Evolutionary conservation across 768 basidiomycete species (phyloP), one percentile per base, ranked within the genome.

Genomic region (Saitozyma sp.): DNA sequence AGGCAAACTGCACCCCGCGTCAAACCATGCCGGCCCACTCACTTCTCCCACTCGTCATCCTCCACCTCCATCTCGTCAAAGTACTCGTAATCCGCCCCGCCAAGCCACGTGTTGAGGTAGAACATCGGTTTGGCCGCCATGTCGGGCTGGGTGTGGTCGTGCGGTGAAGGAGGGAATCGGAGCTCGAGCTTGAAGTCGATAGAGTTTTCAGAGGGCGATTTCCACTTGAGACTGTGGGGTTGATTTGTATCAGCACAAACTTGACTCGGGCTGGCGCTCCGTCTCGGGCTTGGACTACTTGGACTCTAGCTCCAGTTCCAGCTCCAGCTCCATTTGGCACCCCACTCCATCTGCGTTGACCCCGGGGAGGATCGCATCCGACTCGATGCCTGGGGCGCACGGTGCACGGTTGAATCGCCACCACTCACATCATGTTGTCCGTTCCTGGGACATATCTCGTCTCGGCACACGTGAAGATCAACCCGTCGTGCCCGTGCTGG

Each of bases 161-260:
- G 80, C 14, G 77, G 75, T 4, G 80, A 78, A 1, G 92, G 86
- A 0, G 95, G 93, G 78, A 98, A 99, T 40, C 92, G 88, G n/a
- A 99, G 82, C 54, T 93, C 85, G 38, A 98, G 88, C 78, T 92
- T 92, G 83, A 99, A 98, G 79, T 99, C 96, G 71, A 98, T 89
- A 1, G 93, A 94, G 77, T 99, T 99, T 76, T 98, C 95, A 1
- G 89, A 90, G 0, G 96, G 93, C 1, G 94, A 93, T 79, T 99
- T 99, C 96, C 96, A 99, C 80, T 99, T 99, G 74, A 99, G 79
- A 66, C 95, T 98, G 70, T 38, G 1, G 43, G 45, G 50, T 48
- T 29, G 17, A 29, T 29, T 29, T 2, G 29, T 29, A 29, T 29
- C 29, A 29, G 29, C 29, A 2, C 29, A 5, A 5, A 29, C 29